These are phyloP conservation scores for Hyphopichia khmerensis DNA, from an alignment of 1,139 yeast species.

Conservation along the genomic window DNA sequence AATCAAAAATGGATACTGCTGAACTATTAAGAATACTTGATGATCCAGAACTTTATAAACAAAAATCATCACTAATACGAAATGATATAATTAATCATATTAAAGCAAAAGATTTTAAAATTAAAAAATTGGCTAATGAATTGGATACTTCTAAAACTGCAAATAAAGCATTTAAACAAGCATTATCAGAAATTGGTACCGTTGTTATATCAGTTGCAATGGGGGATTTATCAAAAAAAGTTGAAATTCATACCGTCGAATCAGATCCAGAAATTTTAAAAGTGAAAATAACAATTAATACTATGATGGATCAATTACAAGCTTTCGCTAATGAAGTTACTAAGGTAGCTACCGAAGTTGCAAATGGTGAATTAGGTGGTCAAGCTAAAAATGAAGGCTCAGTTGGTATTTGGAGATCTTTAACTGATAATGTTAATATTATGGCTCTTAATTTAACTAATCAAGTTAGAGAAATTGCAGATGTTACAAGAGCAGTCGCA, in stretches of 20 bases:
- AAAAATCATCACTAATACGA: constrained; percentile 32
- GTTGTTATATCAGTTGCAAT: constrained; percentile 82
- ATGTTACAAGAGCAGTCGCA: constrained; percentile 83
- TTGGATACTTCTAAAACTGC: constrained; percentile 60
- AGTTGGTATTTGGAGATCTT: constrained; percentile 82
- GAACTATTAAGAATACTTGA: constrained; percentile 37
- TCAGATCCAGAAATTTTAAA: constrained; percentile 73
- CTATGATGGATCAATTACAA: constrained; percentile 86
- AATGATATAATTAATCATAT: constrained; percentile 30
- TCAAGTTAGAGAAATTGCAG: constrained; percentile 84
- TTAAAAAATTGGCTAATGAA: constrained; percentile 32
- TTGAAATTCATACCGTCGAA: constrained; percentile 68
- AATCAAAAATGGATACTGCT: constrained; percentile 25
- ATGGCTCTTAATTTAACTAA: constrained; percentile 86
- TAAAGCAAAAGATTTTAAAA: constrained; percentile 29
- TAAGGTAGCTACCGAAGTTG: constrained; percentile 84
- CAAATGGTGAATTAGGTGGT: constrained; percentile 86
- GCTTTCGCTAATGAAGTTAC: constrained; percentile 82
- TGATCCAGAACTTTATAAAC: constrained; percentile 38
- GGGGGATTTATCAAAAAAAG: constrained; percentile 81
- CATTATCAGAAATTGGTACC: constrained; percentile 75
- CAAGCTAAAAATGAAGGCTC: constrained; percentile 83
- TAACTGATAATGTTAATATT: constrained; percentile 81
- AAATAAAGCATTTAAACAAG: constrained; percentile 74
- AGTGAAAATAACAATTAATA: constrained; percentile 78